Evolutionary conservation across 2,329 filamentous ascomycete genomes (phyloP), one percentile per base, ranked within the genome.

Genomic region (Ophidiomyces ophidiicola): DNA sequence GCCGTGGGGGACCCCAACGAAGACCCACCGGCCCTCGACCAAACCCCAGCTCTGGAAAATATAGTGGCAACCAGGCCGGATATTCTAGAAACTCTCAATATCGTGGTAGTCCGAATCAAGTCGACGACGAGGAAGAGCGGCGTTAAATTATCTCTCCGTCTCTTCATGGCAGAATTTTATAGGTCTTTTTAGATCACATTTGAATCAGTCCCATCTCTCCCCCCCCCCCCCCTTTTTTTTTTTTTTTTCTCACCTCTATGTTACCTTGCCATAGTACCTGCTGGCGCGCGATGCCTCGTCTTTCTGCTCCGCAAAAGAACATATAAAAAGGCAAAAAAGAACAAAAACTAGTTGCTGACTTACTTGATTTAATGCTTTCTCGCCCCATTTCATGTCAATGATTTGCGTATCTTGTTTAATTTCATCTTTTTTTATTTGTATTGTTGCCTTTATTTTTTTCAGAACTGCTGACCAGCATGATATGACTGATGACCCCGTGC

Each of bases 21-120:
- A 68, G 66, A 50, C 66, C 64, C 25, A 67, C 65, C 7, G 66
- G 66, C 6, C 66, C 66, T 38, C 62, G 66, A 41, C 66, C 66
- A 6, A 55, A 67, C 34, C 61, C 55, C 12, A 61, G 60, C 32
- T 49, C 53, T 24, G 47, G 53, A 24, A 51, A 47, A 38, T 45
- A 53, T 32, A 47, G 46, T 25, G 48, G 49, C 18, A 46, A 45
- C 23, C 32, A 43, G n/a, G n/a, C 21, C 12, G 35, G 44, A 34
- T 44, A 32, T 31, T 20, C 44, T 11, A 48, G 54, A 42, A 49
- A 50, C 42, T 50, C 50, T 6, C 48, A 51, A 19, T 58, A 57
- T 41, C 51, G 52, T 29, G 51, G 53, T 12, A 57, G 55, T 25
- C 56, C 55, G 6, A 50, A 53, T 41, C 53, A 53, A 26, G 47